Evolutionary conservation across 2,329 filamentous ascomycete species (phyloP).

Genomic region (Clonostachys solani): DNA sequence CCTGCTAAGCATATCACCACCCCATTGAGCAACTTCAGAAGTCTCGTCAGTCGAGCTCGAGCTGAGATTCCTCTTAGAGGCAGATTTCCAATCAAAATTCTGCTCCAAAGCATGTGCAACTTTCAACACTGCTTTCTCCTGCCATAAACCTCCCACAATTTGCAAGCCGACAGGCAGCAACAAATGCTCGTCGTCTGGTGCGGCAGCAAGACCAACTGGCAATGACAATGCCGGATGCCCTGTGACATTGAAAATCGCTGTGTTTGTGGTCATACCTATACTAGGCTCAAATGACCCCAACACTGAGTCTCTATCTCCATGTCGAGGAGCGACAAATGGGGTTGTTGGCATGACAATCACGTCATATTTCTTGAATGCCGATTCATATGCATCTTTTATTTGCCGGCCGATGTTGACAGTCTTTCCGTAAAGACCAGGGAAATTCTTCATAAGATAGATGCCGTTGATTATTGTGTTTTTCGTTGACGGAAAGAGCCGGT

Average conservation of each 20-base stretch:
- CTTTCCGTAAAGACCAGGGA: slow-evolving; percentile 42
- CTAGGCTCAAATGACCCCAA: slow-evolving; percentile 41
- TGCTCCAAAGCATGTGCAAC: slow-evolving; percentile 42
- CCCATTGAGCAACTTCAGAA: no score
- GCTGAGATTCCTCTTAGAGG: not conserved
- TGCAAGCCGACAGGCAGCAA: slow-evolving; percentile 49
- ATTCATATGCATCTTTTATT: slow-evolving; percentile 40
- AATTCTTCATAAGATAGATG: slow-evolving; percentile 34
- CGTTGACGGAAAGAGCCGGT: slow-evolving; percentile 45
- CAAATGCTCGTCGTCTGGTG: slow-evolving; percentile 27
- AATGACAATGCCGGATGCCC: slow-evolving; percentile 51
- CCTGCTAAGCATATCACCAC: no score
- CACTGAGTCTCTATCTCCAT: slow-evolving; percentile 30
- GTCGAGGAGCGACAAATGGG: slow-evolving; percentile 38
- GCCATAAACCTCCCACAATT: slow-evolving; percentile 46
- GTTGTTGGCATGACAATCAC: slow-evolving; percentile 43
- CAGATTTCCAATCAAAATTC: slow-evolving; percentile 1
- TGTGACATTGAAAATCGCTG: slow-evolving; percentile 51
- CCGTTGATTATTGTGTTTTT: slow-evolving; percentile 52
- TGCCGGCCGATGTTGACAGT: slow-evolving; percentile 41
- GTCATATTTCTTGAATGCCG: slow-evolving; percentile 31
- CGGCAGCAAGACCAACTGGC: slow-evolving; percentile 40
- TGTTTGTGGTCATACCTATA: slow-evolving; percentile 51
- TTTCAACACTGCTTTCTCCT: slow-evolving; percentile 38
- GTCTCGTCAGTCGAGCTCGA: no score